A percentile compares a stretch with the other conserved stretches of the same genome.
These are phyloP conservation scores for Pseudomonodictys pantanalensis DNA, from an alignment of 495 filamentous ascomycete genomes.

Conservation along the genomic window DNA sequence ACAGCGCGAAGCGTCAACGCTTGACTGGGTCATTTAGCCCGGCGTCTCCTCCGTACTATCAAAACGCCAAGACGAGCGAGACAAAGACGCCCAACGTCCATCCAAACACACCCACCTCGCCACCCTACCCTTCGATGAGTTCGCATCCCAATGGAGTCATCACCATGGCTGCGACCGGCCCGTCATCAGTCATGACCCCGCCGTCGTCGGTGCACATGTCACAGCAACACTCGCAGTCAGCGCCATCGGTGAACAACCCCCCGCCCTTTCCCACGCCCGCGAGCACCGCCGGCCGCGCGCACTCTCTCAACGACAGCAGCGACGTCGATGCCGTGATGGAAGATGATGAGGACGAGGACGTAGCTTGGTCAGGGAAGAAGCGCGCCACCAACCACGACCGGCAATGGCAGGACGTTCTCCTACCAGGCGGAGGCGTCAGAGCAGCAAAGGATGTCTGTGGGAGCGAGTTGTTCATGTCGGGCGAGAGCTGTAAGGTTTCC, in stretches of 20 bases:
- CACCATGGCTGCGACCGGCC: constrained; percentile 36
- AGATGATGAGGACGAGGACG: constrained; percentile 24
- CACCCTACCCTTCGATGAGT: constrained; percentile 36
- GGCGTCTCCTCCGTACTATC: constrained; percentile 38
- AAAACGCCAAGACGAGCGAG: constrained; percentile 30
- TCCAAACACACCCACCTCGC: constrained; percentile 43
- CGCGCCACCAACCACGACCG: constrained; percentile 44
- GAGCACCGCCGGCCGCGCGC: constrained; percentile 39
- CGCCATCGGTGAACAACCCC: constrained; percentile 29
- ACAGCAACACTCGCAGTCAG: constrained; percentile 32
- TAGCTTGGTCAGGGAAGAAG: constrained; percentile 21
- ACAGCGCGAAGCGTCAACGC: constrained; percentile 35
- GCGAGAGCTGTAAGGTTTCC: constrained; percentile 42
- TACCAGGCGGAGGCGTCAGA: constrained; percentile 3
- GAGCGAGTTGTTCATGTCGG: constrained; percentile 38
- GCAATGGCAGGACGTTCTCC: constrained; percentile 28
- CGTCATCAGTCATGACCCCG: constrained; percentile 38
- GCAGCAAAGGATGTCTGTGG: constrained; percentile 27
- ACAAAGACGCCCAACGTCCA: constrained; percentile 36
- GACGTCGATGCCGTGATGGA: constrained; percentile 43
- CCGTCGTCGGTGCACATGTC: constrained; percentile 35
- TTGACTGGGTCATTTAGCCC: constrained; percentile 40
- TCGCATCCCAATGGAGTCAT: constrained; percentile 30
- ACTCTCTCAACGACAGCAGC: constrained; percentile 35
- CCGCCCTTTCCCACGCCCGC: constrained; percentile 46